Conservation (phyloP, 106 monocot genomes). For the Allium sativum region DNA sequence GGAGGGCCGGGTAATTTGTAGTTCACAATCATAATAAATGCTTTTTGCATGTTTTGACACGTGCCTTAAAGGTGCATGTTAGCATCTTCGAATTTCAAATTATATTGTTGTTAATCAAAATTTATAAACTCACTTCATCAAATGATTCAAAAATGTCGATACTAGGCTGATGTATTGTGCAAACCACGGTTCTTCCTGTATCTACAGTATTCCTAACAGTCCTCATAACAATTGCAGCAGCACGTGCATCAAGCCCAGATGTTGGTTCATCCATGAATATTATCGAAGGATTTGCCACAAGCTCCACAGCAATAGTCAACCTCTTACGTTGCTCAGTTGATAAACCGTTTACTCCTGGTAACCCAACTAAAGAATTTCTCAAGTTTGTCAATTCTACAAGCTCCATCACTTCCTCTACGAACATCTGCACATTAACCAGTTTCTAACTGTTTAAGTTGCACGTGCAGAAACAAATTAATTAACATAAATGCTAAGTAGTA, state of each 20-base stretch:
- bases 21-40: too few species aligned
- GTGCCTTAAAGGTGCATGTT: too few species aligned
- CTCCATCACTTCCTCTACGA: slow-evolving; percentile 84
- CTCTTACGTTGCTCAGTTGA: slow-evolving; percentile 87
- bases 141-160: slow-evolving; percentile 94
- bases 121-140: slow-evolving; percentile 55
- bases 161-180: slow-evolving; percentile 91
- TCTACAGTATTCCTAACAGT: slow-evolving; percentile 86
- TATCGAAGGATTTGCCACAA: slow-evolving; percentile 89
- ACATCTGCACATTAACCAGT: slow-evolving; percentile 32
- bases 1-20: too few species aligned
- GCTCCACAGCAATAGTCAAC: slow-evolving; percentile 83
- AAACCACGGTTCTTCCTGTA: slow-evolving; percentile 85
- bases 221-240: slow-evolving; percentile 93
- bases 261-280: slow-evolving; percentile 98
- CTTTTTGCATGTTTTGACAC: too few species aligned
- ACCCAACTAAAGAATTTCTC: slow-evolving; percentile 57
- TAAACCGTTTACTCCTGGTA: slow-evolving; percentile 72
- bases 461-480: not conserved
- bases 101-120: too few species aligned
- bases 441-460: too few species aligned
- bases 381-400: slow-evolving; percentile 66
- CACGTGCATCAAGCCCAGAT: slow-evolving; percentile 81
- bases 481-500: too few species aligned
- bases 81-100: too few species aligned